Evolutionary conservation across 2,329 filamentous ascomycete genomes (phyloP).

Genomic region (Fusarium pilosicola): DNA sequence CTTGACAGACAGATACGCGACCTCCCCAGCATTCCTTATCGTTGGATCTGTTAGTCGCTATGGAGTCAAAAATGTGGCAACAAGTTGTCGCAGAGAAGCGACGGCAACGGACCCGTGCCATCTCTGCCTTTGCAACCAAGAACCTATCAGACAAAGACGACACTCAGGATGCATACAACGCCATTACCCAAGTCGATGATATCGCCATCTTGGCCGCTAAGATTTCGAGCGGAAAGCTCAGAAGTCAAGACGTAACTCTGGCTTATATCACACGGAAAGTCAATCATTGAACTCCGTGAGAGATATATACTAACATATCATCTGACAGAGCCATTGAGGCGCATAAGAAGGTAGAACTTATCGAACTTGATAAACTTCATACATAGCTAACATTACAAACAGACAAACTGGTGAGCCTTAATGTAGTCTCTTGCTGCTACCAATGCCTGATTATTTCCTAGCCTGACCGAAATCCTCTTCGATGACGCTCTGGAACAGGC

Average conservation of each 20-base stretch:
- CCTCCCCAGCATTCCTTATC: neutral
- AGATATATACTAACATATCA: neutral
- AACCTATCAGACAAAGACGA: neutral
- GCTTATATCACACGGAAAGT: conserved; percentile 23
- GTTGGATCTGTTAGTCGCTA: accelerated
- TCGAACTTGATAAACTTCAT: too few species aligned
- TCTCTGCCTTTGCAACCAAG: neutral
- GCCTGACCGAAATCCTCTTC: conserved; percentile 33
- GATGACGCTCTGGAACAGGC: conserved; percentile 31
- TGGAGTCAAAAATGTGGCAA: conserved; percentile 12
- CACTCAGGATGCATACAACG: neutral
- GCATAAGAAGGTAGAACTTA: neutral
- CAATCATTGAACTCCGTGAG: accelerated
- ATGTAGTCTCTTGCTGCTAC: neutral
- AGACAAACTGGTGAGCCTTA: conserved; percentile 25
- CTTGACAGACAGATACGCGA: neutral
- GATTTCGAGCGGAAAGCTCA: neutral
- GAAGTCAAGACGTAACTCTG: neutral
- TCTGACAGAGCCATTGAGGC: conserved; percentile 11
- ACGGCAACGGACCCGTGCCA: neutral
- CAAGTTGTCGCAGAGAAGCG: conserved; percentile 1
- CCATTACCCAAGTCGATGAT: conserved; percentile 6
- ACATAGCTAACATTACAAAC: neutral
- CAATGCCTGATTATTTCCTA: neutral
- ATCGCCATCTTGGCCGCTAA: neutral